Base-by-base conservation (phyloP, 352 stramenopile genomes). In the Phytopythium chamaehyphon region DNA sequence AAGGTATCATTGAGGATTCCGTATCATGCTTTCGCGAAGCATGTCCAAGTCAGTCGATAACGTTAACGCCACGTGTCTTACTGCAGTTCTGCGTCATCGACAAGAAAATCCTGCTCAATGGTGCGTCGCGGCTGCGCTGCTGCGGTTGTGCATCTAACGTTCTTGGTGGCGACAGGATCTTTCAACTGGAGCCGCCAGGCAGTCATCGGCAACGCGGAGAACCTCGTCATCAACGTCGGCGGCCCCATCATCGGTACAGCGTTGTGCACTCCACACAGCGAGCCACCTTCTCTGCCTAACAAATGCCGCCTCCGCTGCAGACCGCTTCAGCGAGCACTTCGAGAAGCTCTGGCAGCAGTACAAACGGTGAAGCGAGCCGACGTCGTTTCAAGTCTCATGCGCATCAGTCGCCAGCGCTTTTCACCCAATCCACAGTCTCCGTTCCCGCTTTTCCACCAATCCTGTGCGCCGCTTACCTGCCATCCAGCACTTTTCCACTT, bases 161-260 rank as follows among this genome's bases (percentile, higher is more conserved):
- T 16, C 26, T 28, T 39, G 14, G 10, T 40, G 45, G 6, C 10
- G 39, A 22, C 26, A 80, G 72, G 73, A 11, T 86, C 77, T 8
- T 88, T 88, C 71, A 88, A 86, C 57, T 88, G 75, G 77, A 88
- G 77, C 60, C 75, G 71, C 21, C 77, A 88, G 50, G 75, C 75
- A 14, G 69, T 88, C 12, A 38, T 84, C 8, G 75, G 75, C 36
- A 88, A 88, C 59, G 58, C 53, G 3, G 77, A 88, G 46, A 88
- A 86, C 69, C 63, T 83, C 47, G 74, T 86, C 8, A 69, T 88
- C 40, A 63, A 73, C 36, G 59, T 63, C 42, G 60, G 62, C 22
- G 74, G 77, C 23, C 68, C 56, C n/a, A 79, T 86, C 63, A 58
- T 88, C 47, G 43, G 72, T 84, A 62, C 23, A 59, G 60, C 31